Conservation (phyloP, 2,329 filamentous ascomycete species). For the Xylaria sp. region DNA sequence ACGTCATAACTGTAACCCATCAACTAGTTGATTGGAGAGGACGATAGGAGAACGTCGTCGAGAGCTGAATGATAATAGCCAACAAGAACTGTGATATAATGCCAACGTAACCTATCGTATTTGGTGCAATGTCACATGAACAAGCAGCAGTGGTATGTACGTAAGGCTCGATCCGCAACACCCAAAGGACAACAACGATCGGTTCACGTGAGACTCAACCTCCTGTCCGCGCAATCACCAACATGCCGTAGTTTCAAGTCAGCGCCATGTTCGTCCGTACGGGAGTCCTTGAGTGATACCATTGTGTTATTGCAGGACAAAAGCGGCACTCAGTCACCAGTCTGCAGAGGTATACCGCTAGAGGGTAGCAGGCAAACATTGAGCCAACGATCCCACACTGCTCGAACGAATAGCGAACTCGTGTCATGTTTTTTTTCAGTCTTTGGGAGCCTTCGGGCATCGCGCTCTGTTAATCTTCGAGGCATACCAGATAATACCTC, state of each 20-base stretch:
- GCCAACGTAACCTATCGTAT: slow-evolving; percentile 17
- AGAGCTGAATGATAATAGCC: slow-evolving; percentile 16
- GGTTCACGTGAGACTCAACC: slow-evolving; percentile 18
- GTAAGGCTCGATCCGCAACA: slow-evolving; percentile 18
- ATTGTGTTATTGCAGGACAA: slow-evolving; percentile 16
- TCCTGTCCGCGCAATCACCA: slow-evolving; percentile 6
- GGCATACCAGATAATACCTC: slow-evolving; percentile 5
- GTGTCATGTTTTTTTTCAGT: slow-evolving; percentile 5
- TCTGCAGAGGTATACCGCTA: neutral
- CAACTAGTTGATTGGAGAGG: slow-evolving; percentile 2
- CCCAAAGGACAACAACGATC: slow-evolving; percentile 4
- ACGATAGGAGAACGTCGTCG: slow-evolving; percentile 1
- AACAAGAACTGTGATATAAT: slow-evolving; percentile 7
- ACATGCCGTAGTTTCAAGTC: slow-evolving; percentile 11
- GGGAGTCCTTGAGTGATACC: neutral
- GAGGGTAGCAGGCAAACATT: neutral
- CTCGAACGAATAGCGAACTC: slow-evolving; percentile 2
- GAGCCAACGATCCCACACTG: neutral
- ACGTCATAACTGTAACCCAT: slow-evolving; percentile 21
- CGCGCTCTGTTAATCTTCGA: neutral
- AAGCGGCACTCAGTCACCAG: slow-evolving; percentile 9
- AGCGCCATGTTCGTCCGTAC: slow-evolving; percentile 9
- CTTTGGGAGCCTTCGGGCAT: neutral
- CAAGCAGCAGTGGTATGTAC: slow-evolving; percentile 18
- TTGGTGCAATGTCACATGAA: slow-evolving; percentile 29